phyloP scores from a whole-genome alignment of 2,329 filamentous ascomycete genomes.

The Pseudogymnoascus sp. region DNA sequence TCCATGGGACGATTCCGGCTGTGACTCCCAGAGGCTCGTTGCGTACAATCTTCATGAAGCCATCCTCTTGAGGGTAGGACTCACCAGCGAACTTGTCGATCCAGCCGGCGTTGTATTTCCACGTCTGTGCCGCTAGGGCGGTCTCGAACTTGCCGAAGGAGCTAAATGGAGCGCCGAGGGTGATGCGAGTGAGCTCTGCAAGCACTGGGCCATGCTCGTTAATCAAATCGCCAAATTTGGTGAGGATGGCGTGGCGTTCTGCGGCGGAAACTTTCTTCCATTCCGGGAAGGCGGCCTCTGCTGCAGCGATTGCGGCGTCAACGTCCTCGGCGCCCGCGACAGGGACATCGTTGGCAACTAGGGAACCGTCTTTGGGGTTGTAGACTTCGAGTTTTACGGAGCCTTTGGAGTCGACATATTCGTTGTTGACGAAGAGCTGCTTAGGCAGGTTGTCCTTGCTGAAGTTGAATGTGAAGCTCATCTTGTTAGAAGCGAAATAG shows the following conservation, averaged over 20 bases:
- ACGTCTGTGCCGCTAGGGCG: conserved; percentile 22
- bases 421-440: conserved; percentile 43
- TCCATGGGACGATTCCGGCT: conserved; percentile 51
- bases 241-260: conserved; percentile 33
- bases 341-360: conserved; percentile 41
- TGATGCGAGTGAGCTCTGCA: conserved; percentile 36
- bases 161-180: conserved; percentile 37
- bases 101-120: conserved; percentile 32
- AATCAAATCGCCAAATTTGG: conserved; percentile 38
- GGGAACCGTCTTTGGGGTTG: conserved; percentile 41
- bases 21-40: conserved; percentile 39
- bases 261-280: conserved; percentile 35
- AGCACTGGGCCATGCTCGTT: conserved; percentile 30
- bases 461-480: conserved; percentile 23
- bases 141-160: conserved; percentile 39
- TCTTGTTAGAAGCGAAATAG: no score
- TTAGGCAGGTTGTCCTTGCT: conserved; percentile 30
- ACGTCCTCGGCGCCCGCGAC: conserved; percentile 35
- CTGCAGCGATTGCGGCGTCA: conserved; percentile 36
- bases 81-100: conserved; percentile 34
- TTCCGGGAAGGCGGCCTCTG: conserved; percentile 36
- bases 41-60: conserved; percentile 34
- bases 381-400: conserved; percentile 38
- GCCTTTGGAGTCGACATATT: conserved; percentile 36
- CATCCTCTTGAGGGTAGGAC: conserved; percentile 36